Evolutionary conservation across 163 green algal genomes (phyloP).

Genomic region (Chloroidium sp.): DNA sequence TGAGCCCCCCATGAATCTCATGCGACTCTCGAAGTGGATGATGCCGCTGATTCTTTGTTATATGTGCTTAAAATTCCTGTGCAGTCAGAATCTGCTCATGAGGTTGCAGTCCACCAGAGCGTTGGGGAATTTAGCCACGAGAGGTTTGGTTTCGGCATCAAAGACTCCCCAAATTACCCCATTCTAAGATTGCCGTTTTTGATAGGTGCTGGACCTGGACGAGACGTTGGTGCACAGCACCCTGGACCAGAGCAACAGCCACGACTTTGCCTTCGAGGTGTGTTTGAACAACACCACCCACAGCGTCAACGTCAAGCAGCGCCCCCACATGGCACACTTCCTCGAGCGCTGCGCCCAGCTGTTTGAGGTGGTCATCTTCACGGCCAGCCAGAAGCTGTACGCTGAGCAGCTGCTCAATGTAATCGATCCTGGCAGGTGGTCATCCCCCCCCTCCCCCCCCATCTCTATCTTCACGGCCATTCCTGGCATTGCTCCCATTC

Average conservation of each 20-base stretch:
- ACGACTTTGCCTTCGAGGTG: slow-evolving; percentile 85
- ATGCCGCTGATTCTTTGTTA: no score
- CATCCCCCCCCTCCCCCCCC: background rate
- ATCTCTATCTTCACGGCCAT: no score
- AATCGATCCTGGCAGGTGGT: slow-evolving; percentile 63
- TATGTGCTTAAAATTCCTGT: no score
- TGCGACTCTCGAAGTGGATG: no score
- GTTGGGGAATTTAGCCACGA: no score
- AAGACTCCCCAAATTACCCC: no score
- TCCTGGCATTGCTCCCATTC: no score
- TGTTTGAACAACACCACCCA: slow-evolving; percentile 67
- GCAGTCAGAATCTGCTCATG: no score
- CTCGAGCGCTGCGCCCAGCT: slow-evolving; percentile 61
- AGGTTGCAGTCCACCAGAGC: no score
- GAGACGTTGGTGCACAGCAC: slow-evolving; percentile 71
- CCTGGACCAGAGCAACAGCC: slow-evolving; percentile 10
- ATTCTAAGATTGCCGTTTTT: background rate
- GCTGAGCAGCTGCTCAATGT: slow-evolving; percentile 89
- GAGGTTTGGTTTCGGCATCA: no score
- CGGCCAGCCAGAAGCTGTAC: slow-evolving; percentile 83
- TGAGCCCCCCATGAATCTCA: no score
- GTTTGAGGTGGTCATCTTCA: slow-evolving; percentile 99
- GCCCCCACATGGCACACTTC: slow-evolving; percentile 81
- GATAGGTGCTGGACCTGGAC: slow-evolving; percentile 85
- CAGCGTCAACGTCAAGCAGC: slow-evolving; percentile 63